Evolutionary conservation across 306 rosid species (phyloP).

Genomic region (Prunus padus): DNA sequence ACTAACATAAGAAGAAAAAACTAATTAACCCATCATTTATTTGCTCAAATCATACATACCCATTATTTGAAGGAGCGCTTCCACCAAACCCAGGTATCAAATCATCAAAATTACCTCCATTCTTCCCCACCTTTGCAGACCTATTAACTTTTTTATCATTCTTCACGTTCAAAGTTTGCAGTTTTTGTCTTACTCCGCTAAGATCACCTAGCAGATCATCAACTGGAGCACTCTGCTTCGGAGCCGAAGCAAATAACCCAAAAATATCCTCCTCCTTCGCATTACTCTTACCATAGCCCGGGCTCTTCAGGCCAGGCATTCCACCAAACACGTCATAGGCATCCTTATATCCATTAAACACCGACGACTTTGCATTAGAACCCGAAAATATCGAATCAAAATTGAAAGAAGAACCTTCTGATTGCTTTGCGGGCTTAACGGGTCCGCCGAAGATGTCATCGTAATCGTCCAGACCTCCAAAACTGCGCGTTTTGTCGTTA

Average conservation of each 20-base stretch:
- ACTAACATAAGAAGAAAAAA: neutral
- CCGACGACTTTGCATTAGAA: slow-evolving; percentile 32
- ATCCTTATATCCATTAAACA: slow-evolving; percentile 21
- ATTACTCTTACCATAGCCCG: slow-evolving; percentile 29
- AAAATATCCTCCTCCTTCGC: slow-evolving; percentile 32
- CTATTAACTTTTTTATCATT: slow-evolving; percentile 10
- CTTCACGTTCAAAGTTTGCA: slow-evolving; percentile 26
- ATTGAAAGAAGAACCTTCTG: slow-evolving; percentile 35
- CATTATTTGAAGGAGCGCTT: slow-evolving; percentile 35
- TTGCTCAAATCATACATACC: slow-evolving; percentile 42
- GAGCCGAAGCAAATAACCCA: slow-evolving; percentile 35
- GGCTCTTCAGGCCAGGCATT: slow-evolving; percentile 41
- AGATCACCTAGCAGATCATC: slow-evolving; percentile 59
- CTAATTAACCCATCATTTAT: neutral
- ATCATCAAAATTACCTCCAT: slow-evolving; percentile 47
- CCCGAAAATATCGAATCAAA: slow-evolving; percentile 58
- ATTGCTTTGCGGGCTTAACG: slow-evolving; percentile 27
- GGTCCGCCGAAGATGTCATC: slow-evolving; percentile 48
- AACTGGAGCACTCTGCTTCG: slow-evolving; percentile 37
- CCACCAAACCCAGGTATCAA: slow-evolving; percentile 77
- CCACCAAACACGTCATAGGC: slow-evolving; percentile 71
- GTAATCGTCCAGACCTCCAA: slow-evolving; percentile 38
- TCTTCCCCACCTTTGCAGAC: slow-evolving; percentile 10
- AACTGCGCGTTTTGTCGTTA: slow-evolving; percentile 25
- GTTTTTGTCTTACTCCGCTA: slow-evolving; percentile 22